Conservation (phyloP, 2,329 filamentous ascomycete species). For the Botryotinia globosa region DNA sequence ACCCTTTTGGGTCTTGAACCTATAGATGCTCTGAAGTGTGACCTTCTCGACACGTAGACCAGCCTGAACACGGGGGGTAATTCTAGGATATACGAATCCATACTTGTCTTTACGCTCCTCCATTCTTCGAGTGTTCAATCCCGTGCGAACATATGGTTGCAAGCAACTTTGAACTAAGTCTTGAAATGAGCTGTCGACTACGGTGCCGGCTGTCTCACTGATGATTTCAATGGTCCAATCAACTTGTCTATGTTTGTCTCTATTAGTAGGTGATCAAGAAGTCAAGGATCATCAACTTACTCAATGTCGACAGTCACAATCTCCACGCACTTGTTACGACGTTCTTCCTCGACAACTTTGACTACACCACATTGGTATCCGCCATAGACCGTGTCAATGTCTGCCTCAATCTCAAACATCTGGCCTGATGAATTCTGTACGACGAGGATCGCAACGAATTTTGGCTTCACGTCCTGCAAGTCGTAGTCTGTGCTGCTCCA, state of each 20-base stretch:
- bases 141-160: slow-evolving; percentile 10
- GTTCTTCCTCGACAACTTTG: slow-evolving; percentile 28
- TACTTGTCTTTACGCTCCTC: slow-evolving; percentile 28
- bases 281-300: slow-evolving; percentile 13
- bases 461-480: slow-evolving; percentile 27
- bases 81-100: slow-evolving; percentile 31
- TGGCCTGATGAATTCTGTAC: slow-evolving; percentile 27
- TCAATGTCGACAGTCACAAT: slow-evolving; percentile 34
- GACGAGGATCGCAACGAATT: slow-evolving; percentile 31
- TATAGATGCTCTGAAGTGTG: slow-evolving; percentile 31
- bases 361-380: slow-evolving; percentile 33
- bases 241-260: slow-evolving; percentile 26
- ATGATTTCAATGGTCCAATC: slow-evolving; percentile 38
- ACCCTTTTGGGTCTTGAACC: slow-evolving; percentile 29
- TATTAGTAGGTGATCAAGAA: slow-evolving; percentile 3
- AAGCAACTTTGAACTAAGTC: slow-evolving; percentile 29
- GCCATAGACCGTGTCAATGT: slow-evolving; percentile 29
- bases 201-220: slow-evolving; percentile 31
- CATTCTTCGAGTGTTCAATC: not conserved
- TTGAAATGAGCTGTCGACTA: slow-evolving; percentile 25
- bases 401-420: slow-evolving; percentile 32
- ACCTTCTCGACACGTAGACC: slow-evolving; percentile 27
- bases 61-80: slow-evolving; percentile 21
- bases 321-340: slow-evolving; percentile 32
- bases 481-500: slow-evolving; percentile 10